Evolutionary conservation across 306 rosid genomes (phyloP).

Genomic region (Crataegus laevigata): DNA sequence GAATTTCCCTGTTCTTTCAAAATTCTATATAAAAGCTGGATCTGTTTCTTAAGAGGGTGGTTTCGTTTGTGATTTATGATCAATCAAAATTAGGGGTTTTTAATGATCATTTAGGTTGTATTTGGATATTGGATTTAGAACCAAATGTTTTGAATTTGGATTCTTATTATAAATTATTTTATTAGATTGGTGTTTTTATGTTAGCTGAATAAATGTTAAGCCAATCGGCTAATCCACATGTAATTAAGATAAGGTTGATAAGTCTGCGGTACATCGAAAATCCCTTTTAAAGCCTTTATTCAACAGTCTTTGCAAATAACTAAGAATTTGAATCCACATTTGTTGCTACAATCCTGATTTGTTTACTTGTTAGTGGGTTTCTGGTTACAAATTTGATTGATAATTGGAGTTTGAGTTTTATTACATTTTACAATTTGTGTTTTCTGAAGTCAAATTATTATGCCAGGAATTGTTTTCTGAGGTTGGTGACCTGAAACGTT

Average conservation of each 20-base stretch:
- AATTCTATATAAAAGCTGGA: background rate
- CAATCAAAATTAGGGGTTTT: background rate
- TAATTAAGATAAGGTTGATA: no score
- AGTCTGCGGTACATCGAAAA: background rate
- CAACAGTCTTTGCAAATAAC: background rate
- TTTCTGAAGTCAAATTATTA: background rate
- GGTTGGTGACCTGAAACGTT: conserved; percentile 88
- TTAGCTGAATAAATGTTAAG: background rate
- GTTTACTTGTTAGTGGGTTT: background rate
- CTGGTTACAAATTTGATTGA: background rate
- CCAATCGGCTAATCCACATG: no score
- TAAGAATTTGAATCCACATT: background rate
- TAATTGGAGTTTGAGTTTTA: background rate
- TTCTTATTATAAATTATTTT: background rate
- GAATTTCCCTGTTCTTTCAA: background rate
- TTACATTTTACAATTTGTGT: background rate
- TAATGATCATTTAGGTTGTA: background rate
- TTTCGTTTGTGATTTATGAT: background rate
- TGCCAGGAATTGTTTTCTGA: conserved; percentile 87
- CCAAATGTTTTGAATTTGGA: background rate
- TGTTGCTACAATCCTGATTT: background rate
- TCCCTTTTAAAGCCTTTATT: background rate
- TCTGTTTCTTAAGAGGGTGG: background rate
- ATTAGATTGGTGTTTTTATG: background rate
- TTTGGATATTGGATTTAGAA: background rate